Base-by-base conservation (phyloP, 352 stramenopile species). In the Phytophthora brassicae region DNA sequence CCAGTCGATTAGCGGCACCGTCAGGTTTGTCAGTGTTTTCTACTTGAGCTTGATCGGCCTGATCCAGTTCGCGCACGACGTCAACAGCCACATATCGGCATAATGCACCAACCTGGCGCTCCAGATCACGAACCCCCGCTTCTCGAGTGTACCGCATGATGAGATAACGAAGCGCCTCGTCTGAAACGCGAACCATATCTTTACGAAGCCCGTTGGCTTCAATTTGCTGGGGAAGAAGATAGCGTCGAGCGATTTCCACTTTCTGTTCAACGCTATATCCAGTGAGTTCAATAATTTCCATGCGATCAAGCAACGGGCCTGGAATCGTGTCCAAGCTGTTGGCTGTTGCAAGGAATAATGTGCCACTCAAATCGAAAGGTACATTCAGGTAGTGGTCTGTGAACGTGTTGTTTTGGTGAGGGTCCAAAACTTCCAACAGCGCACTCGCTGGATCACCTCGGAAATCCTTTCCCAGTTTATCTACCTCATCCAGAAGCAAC, bases 141-240 rank as follows among this genome's bases (percentile, higher is more conserved):
- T 97, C 89, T 29, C 86, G 84, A 23, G 88, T 96, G 66, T 96
- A 96, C 43, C 68, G 76, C 71, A 81, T 83, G 55, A 96, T 88
- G 22, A 96, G 26, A 39, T 77, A 84, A 6, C 74, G 70, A 43
- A 96, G 50, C 6, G 77, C 82, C 38, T 88, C 83, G 20, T 88
- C 72, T 3, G 81, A 67, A 43, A 91, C 72, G 12, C 64, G 65
- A 1, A 89, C 47, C 39, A 79, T 76, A 4, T 64, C 65, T 44
- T 75, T 48, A 13, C 79, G 59, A 20, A 96, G 62, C 5, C 86
- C 86, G 29, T 93, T 90, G 41, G 84, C 75, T 53, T 88, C 64
- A 35, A 93, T 79, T 68, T 94, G 84, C 4, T 88, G 84, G 19
- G 87, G 87, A 12, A 95, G 66, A 42, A 95, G 64, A 67, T 94